Evolutionary conservation across 805 yeast genomes (phyloP), one percentile per base, ranked within the genome.

Genomic region (Metschnikowia baotianmanensis): DNA sequence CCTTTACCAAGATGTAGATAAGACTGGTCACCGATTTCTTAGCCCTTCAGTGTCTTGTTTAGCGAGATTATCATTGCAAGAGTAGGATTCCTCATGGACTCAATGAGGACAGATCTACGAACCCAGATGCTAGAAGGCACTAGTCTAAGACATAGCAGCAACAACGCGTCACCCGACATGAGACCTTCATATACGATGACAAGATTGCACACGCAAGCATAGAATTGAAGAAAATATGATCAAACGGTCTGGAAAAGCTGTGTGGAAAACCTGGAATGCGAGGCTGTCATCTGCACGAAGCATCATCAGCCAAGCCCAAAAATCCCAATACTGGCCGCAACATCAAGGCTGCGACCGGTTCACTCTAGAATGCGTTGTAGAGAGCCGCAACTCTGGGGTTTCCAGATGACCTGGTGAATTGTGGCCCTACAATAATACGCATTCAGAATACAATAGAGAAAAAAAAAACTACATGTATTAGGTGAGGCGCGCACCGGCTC

Each of bases 361-460:
- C 59, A 57, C 72, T 70, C 65, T 70, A 53, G 74, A 53, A 67
- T 65, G 70, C 57, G 72, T 70, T 70, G 75, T 70, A 70, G 75
- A 69, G 75, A 70, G 75, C 67, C 58, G 53, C 63, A 60, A 55
- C 49, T 65, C 66, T 69, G 57, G 65, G 36, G 38, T 39, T 37
- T 43, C 45, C 30, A 50, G 50, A 55, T 42, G 36, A 27, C 47
- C 51, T 53, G 48, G 48, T 29, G 55, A 59, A 57, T 53, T 54
- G 65, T 50, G 58, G 66, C 75, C 70, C 75, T 69, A 70, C 75
- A 70, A 70, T 70, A 70, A 70, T 70, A 70, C 73, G 59, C 70
- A 67, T 67, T 54, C 74, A 52, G 46, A 16, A 72, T 67, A 69
- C 71, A 68, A 68, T 66, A 62, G 48, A 43, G 69, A 55, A 37